Conservation (phyloP, 768 basidiomycete genomes). For the Boletellus ananiceps region DNA sequence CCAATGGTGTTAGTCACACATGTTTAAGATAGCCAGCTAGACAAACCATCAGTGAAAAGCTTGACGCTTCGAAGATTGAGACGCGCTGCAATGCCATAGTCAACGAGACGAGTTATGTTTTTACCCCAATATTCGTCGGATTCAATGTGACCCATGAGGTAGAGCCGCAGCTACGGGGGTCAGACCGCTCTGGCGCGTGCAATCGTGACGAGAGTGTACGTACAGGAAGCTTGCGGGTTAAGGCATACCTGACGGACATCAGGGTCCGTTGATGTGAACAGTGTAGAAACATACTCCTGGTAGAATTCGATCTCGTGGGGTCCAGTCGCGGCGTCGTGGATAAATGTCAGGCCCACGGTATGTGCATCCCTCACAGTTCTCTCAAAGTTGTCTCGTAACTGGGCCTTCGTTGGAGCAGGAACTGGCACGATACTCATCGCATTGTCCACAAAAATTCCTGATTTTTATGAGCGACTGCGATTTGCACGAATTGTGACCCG, state of each 20-base stretch:
- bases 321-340: slow-evolving; percentile 74
- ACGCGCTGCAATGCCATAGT: slow-evolving; percentile 52
- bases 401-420: slow-evolving; percentile 55
- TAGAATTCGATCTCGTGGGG: slow-evolving; percentile 58
- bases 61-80: slow-evolving; percentile 66
- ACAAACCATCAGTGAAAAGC: slow-evolving; percentile 67
- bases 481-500: background rate
- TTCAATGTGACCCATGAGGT: slow-evolving; percentile 53
- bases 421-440: slow-evolving; percentile 73
- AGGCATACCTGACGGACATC: slow-evolving; percentile 47
- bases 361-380: slow-evolving; percentile 64
- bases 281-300: slow-evolving; percentile 43
- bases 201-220: slow-evolving; percentile 17
- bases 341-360: slow-evolving; percentile 74
- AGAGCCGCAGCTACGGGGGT: slow-evolving; percentile 48
- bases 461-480: background rate
- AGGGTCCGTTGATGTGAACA: background rate
- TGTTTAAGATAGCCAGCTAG: background rate
- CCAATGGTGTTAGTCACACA: slow-evolving; percentile 4
- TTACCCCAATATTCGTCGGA: slow-evolving; percentile 64
- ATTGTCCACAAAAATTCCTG: slow-evolving; percentile 80
- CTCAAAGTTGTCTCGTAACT: slow-evolving; percentile 61
- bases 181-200: background rate
- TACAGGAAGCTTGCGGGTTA: slow-evolving; percentile 64
- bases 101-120: slow-evolving; percentile 51